phyloP scores from a whole-genome alignment of 345 rosid species.

The Nasturtium officinale region DNA sequence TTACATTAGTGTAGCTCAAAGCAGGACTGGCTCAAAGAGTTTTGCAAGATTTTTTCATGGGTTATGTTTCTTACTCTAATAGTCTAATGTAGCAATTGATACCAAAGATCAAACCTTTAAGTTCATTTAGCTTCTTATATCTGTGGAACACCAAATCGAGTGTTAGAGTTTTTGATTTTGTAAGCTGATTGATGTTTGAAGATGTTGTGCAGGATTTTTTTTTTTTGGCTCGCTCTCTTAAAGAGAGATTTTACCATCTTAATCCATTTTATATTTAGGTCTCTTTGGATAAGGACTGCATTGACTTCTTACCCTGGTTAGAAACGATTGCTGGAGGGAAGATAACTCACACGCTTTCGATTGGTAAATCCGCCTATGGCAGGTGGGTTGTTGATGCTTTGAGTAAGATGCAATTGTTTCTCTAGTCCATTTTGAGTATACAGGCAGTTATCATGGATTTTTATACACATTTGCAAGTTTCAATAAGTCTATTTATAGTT shows the following conservation, averaged over 20 bases:
- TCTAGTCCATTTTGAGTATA: neutral
- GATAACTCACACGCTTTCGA: constrained; percentile 58
- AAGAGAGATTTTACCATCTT: neutral
- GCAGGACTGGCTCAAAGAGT: no score
- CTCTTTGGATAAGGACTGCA: constrained; percentile 48
- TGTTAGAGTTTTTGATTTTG: neutral
- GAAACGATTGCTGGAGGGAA: constrained; percentile 62
- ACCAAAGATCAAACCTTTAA: constrained; percentile 30
- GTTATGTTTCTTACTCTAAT: neutral
- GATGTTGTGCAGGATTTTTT: neutral
- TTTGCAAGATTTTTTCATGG: neutral
- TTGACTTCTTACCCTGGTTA: constrained; percentile 81
- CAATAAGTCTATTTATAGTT: neutral
- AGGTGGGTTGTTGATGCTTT: constrained; percentile 49
- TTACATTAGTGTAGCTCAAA: neutral
- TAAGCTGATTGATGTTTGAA: constrained; percentile 10
- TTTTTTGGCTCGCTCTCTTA: no score
- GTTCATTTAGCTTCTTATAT: neutral
- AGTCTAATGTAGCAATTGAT: neutral
- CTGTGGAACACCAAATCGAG: neutral
- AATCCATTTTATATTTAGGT: constrained; percentile 36
- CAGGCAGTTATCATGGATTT: neutral
- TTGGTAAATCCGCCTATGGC: constrained; percentile 73
- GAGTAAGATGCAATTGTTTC: neutral
- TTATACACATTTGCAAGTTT: neutral